A percentile compares a stretch with the other conserved stretches of the same genome.
Conservation (phyloP, 768 basidiomycete species). For the Calocybe gangraenosa region DNA sequence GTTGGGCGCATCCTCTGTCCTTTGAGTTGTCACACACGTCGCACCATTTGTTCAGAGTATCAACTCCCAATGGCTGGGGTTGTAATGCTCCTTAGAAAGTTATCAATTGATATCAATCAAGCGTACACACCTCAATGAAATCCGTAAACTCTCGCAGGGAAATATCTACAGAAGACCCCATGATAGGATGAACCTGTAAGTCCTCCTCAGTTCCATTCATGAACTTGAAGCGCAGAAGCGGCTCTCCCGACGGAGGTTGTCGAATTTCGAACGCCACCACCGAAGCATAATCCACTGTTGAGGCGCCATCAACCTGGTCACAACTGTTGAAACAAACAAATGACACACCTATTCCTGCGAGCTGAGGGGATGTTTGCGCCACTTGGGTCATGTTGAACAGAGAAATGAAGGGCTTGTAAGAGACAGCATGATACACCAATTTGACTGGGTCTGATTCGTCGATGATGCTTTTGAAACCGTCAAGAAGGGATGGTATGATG, state of each 20-base stretch:
- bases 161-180: slow-evolving; percentile 42
- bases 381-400: slow-evolving; percentile 75
- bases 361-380: slow-evolving; percentile 42
- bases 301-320: background rate
- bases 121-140: slow-evolving; percentile 27
- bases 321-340: background rate
- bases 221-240: slow-evolving; percentile 60
- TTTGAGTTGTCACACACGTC: slow-evolving; percentile 50
- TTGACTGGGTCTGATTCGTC: slow-evolving; percentile 49
- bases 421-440: slow-evolving; percentile 53
- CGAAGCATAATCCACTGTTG: slow-evolving; percentile 57
- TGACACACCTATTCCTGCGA: slow-evolving; percentile 56
- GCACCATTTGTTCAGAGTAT: slow-evolving; percentile 58
- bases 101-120: background rate
- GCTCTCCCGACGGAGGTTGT: slow-evolving; percentile 37
- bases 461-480: slow-evolving; percentile 46
- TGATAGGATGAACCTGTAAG: slow-evolving; percentile 46
- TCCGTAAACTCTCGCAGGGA: slow-evolving; percentile 49
- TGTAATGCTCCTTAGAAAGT: background rate
- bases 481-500: slow-evolving; percentile 56
- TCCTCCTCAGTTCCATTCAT: slow-evolving; percentile 55
- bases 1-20: slow-evolving; percentile 52
- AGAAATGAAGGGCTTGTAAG: slow-evolving; percentile 77
- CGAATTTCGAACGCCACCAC: slow-evolving; percentile 58
- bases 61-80: slow-evolving; percentile 44